Conservation (phyloP, 345 rosid genomes). For the Dipteronia sinensis region DNA sequence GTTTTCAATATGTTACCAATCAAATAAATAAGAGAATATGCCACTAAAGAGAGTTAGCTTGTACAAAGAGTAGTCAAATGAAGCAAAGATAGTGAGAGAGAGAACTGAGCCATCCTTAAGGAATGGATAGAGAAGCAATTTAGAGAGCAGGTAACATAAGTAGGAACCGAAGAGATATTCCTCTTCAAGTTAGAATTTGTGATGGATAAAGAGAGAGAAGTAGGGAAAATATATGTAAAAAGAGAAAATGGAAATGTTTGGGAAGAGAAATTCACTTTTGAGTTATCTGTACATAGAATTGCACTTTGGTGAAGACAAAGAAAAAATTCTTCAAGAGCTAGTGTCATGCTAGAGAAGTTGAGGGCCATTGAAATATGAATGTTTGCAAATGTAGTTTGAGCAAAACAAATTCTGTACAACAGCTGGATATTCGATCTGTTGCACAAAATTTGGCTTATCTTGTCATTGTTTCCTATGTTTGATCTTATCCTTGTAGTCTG, state of each 20-base stretch:
- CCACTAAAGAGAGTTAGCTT: not conserved
- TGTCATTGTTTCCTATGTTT: not conserved
- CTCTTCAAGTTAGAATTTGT: not conserved
- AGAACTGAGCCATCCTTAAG: not conserved
- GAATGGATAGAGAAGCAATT: not conserved
- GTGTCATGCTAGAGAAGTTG: not conserved
- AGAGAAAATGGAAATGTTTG: not conserved
- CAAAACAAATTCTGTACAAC: not conserved
- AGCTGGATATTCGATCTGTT: not conserved
- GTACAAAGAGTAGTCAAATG: not conserved
- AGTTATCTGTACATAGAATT: not conserved
- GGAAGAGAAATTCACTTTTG: not conserved
- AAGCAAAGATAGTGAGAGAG: not conserved
- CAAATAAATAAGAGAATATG: not conserved
- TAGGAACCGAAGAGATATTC: not conserved
- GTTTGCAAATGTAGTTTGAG: not conserved
- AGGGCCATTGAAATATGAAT: not conserved
- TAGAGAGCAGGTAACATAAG: not conserved
- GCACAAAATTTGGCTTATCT: not conserved
- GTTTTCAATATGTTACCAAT: not conserved
- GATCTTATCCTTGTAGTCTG: not conserved
- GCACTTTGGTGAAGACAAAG: not conserved
- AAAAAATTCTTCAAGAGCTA: not conserved
- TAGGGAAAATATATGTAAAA: not conserved
- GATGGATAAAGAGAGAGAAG: not conserved